Evolutionary conservation across 495 filamentous ascomycete species (phyloP), one percentile per base, ranked within the genome.

Genomic region (Lentithecium fluviatile): DNA sequence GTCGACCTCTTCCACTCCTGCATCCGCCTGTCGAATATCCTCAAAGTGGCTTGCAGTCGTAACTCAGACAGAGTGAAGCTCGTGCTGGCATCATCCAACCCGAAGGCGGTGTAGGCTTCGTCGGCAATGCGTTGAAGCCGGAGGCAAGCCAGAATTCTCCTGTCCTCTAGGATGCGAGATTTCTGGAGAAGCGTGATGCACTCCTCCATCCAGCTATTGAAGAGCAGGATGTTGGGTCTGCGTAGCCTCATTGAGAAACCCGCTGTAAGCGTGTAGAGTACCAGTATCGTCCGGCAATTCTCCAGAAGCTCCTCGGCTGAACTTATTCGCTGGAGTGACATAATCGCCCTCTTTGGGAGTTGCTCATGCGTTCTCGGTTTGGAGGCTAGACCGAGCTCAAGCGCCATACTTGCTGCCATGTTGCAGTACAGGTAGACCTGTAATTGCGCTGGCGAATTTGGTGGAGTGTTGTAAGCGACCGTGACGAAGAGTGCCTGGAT

Each of bases 371-470:
- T 68, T 20, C 62, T 49, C 37, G 66, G 62, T 61, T 76, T 77
- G 15, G 70, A 76, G 24, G 74, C 79, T 23, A 82, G 67, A 0
- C 80, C 80, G 32, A 83, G 76, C 56, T 82, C 81, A 57, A 82
- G 56, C 0, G 79, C 80, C 79, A 83, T 82, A 12, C 76, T 78
- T 21, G 78, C 76, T 13, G 80, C 80, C 60, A 82, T 80, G 50
- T 81, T 79, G 0, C 76, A 74, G 52, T 78, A 82, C 65, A 82
- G 77, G 62, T 79, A 82, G 42, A 78, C 75, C 53, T 83, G 80
- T 49, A 81, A 61, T 46, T 78, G 77, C 45, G 77, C 65, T 24
- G 73, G 77, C 24, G 72, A 73, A 3, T 74, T 74, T 15, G 80
- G 78, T 17, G 80, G 80, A 42, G 76, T 76, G 56, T 81, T 81